Base-by-base conservation (phyloP, 2,329 filamentous ascomycete genomes). In the Fusarium guadeloupense region DNA sequence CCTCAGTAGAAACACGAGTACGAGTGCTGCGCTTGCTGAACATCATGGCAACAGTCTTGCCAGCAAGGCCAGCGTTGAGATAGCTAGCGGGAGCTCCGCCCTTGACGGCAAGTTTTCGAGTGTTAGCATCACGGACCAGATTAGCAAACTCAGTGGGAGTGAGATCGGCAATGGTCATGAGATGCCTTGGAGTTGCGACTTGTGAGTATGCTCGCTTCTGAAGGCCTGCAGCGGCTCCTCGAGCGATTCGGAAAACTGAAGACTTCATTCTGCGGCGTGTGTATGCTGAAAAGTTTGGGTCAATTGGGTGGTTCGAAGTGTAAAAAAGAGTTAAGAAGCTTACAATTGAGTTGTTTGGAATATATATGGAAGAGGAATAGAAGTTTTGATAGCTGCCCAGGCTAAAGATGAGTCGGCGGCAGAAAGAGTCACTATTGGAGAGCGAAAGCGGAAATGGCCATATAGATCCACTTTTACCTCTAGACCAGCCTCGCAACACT, bases 21-120 rank as follows among this genome's bases (percentile, higher is more conserved):
- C 95, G 87, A 12, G 95, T 99, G 70, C 91, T 96, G 67, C 93
- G 88, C 80, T 99, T 99, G 83, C 85, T 96, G 82, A 99, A 99
- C 83, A 96, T 92, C 88, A 99, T 90, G 66, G 95, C 94, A 26
- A 99, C 86, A 0, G 93, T 93, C 76, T 92, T 87, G 46, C 92
- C 91, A 1, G 84, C 77, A 61, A 99, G 79, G 10, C 85, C 80
- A 34, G 83, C 82, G 48, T 83, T 79, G 49, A 96, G 79, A 37
- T 81, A 78, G 44, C 79, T 74, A 4, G 89, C 86, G 16, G 69
- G 59, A 38, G 67, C 66, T 39, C 86, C 85, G 17, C 86, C 85
- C 75, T 96, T 96, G 79, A 94, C 86, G 51, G 86, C 81, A 49
- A 85, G 77, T 77, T 98, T 98, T 79, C 92, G 86, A 37, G 83